Percentiles rank a stretch among this genome's conserved stretches.
These are phyloP conservation scores for Phaeophleospora eucalypticola DNA, from an alignment of 2,329 filamentous ascomycete species.

Conservation along the genomic window DNA sequence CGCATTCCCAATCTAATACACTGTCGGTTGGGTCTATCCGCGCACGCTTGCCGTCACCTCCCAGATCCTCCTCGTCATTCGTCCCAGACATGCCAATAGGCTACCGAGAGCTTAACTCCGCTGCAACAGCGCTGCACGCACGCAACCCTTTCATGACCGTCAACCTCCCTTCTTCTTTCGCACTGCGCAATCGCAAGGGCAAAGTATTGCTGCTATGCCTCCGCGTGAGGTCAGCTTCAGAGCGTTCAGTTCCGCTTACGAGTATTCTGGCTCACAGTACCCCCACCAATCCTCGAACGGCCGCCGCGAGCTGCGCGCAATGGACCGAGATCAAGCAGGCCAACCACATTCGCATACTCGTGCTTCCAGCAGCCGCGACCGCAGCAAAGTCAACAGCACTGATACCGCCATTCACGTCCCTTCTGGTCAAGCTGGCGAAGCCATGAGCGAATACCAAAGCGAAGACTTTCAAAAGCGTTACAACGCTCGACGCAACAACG, in stretches of 20 bases:
- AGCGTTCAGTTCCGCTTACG: conserved; percentile 23
- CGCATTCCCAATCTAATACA: conserved; percentile 2
- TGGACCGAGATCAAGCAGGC: conserved; percentile 17
- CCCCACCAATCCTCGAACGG: conserved; percentile 24
- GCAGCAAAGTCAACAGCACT: conserved; percentile 22
- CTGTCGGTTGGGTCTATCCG: conserved; percentile 2
- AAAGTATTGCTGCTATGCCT: conserved; percentile 4
- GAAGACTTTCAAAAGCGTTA: conserved; percentile 27
- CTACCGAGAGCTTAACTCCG: background rate
- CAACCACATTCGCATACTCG: conserved; percentile 1
- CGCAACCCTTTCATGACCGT: too few relatives aligned
- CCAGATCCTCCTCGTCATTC: background rate
- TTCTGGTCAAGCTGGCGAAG: conserved; percentile 5
- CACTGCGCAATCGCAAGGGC: background rate
- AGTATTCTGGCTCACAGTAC: conserved; percentile 20
- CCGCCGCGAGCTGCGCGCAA: conserved; percentile 21
- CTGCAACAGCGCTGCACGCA: background rate
- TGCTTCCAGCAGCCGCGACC: conserved; percentile 8
- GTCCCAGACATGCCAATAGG: background rate
- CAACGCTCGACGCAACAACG: conserved; percentile 9
- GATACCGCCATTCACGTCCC: conserved; percentile 22
- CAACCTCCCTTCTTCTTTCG: too few relatives aligned
- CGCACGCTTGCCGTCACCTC: conserved; percentile 4
- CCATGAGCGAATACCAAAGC: conserved; percentile 18
- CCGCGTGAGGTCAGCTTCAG: conserved; percentile 17